Conservation (phyloP, 768 basidiomycete genomes). For the Trametopsis cervina region DNA sequence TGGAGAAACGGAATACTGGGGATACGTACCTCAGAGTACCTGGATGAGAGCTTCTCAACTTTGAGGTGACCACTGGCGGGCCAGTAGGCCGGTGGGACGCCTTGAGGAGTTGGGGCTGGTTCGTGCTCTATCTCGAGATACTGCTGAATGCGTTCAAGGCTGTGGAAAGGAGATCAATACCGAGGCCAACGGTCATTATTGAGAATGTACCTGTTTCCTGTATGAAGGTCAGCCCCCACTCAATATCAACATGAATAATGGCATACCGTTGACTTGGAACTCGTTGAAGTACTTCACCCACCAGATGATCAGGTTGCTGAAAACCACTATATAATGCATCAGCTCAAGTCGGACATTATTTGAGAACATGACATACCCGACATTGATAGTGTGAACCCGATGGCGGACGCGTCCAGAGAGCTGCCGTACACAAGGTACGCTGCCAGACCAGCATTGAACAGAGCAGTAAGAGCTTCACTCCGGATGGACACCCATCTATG, state of each 20-base stretch:
- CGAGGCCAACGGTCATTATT: slow-evolving; percentile 24
- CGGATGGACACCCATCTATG: slow-evolving; percentile 24
- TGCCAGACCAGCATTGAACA: slow-evolving; percentile 44
- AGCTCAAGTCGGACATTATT: background rate
- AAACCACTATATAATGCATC: slow-evolving; percentile 32
- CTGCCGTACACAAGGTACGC: slow-evolving; percentile 46
- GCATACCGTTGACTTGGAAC: slow-evolving; percentile 38
- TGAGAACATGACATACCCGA: slow-evolving; percentile 25
- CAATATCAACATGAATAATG: background rate
- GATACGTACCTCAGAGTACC: slow-evolving; percentile 32
- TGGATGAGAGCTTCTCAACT: slow-evolving; percentile 45
- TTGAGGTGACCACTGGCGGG: slow-evolving; percentile 46
- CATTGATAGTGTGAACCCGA: slow-evolving; percentile 36
- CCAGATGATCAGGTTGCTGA: slow-evolving; percentile 51
- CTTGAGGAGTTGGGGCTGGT: slow-evolving; percentile 29
- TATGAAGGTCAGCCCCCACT: background rate
- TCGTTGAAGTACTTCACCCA: slow-evolving; percentile 40
- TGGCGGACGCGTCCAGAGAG: slow-evolving; percentile 33
- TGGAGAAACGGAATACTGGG: slow-evolving; percentile 22
- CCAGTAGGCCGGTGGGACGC: slow-evolving; percentile 56
- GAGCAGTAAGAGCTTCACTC: slow-evolving; percentile 48
- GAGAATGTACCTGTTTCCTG: slow-evolving; percentile 8
- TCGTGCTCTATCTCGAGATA: slow-evolving; percentile 54
- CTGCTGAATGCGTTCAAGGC: slow-evolving; percentile 44
- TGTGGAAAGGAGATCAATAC: slow-evolving; percentile 9